Evolutionary conservation across 2,329 filamentous ascomycete genomes (phyloP), one percentile per base, ranked within the genome.

Genomic region (Colletotrichum somersetense): DNA sequence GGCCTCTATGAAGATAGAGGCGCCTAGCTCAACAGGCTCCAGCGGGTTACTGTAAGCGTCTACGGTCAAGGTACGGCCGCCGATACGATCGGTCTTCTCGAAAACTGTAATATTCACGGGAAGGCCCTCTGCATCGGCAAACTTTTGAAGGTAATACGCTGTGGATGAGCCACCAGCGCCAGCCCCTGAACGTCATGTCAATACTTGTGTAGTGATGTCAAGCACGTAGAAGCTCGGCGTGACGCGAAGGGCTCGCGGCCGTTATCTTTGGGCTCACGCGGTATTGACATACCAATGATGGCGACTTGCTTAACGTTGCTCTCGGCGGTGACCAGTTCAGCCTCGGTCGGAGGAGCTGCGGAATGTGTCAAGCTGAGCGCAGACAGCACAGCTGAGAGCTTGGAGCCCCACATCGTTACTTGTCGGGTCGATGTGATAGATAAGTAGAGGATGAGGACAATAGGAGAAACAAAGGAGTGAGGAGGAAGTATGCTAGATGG

Each of bases 151-250:
- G 78, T 96, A 90, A 81, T 96, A 97, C 0, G 96, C 95, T 3
- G 95, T 86, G 2, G 95, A 97, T 5, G 96, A 90, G 40, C 96
- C 96, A 40, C 91, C 96, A 55, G 96, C 92, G 58, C 96, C 96
- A 76, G 96, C 96, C 73, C 96, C 96, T 97, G 74, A 26, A 46
- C 48, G 20, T 26, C 16, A 20, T 59, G 53, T 66, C 64, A 73
- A 55, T 50, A 64, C 35, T 12, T 16, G 46, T 26, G 11, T 23
- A 30, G 23, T 30, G 23, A 11, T 48, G 40, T 6, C n/a, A 53
- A 23, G n/a, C 6, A 33, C 5, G 26, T 3, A 50, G 35, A 33
- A 18, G 35, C 10, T 33, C 12, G 26, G 12, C 5, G 30, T 58
- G 7, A 55, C 23, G 20, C n/a, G 7, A 8, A 23, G 56, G 23